These are phyloP conservation scores for Obba rivulosa DNA, from an alignment of 768 basidiomycete species.

Conservation along the genomic window DNA sequence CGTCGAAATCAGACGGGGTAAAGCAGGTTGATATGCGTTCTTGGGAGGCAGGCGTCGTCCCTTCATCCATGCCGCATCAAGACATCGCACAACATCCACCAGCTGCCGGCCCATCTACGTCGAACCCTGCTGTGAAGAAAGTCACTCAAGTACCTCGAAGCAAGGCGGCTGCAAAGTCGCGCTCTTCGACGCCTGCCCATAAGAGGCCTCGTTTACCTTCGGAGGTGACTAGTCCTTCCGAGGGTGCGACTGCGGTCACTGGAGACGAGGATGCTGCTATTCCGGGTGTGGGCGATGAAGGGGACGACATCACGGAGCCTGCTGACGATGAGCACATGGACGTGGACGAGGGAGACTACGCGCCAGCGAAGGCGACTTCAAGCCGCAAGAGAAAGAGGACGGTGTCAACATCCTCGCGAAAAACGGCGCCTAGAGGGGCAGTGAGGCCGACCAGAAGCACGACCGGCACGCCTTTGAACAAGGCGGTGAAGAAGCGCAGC, in stretches of 20 bases:
- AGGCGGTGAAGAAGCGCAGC: slow-evolving; percentile 16
- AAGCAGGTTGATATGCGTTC: slow-evolving; percentile 1
- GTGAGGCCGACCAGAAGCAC: slow-evolving; percentile 5
- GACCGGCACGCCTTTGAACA: slow-evolving; percentile 5
- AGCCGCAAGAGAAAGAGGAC: slow-evolving; percentile 26
- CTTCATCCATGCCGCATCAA: slow-evolving; percentile 53
- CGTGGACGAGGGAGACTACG: slow-evolving; percentile 18
- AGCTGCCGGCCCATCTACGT: slow-evolving; percentile 1
- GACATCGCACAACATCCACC: not conserved
- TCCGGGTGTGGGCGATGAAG: slow-evolving; percentile 21
- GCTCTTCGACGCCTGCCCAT: not conserved
- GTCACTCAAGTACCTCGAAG: slow-evolving; percentile 2
- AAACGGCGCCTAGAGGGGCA: slow-evolving; percentile 19
- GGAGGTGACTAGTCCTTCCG: not conserved
- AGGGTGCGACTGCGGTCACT: slow-evolving; percentile 6
- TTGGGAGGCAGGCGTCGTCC: slow-evolving; percentile 30
- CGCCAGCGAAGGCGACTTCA: slow-evolving; percentile 23
- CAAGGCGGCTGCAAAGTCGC: slow-evolving; percentile 3
- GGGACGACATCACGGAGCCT: slow-evolving; percentile 36
- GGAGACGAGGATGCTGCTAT: not conserved
- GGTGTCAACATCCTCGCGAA: slow-evolving; percentile 11
- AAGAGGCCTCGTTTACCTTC: not conserved
- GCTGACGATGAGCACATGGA: slow-evolving; percentile 39
- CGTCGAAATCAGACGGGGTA: slow-evolving; percentile 16
- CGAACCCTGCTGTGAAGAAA: slow-evolving; percentile 7